A percentile compares a stretch with the other conserved stretches of the same genome.
These are phyloP conservation scores for Phytophthora multivora DNA, from an alignment of 352 stramenopile species.

Conservation along the genomic window DNA sequence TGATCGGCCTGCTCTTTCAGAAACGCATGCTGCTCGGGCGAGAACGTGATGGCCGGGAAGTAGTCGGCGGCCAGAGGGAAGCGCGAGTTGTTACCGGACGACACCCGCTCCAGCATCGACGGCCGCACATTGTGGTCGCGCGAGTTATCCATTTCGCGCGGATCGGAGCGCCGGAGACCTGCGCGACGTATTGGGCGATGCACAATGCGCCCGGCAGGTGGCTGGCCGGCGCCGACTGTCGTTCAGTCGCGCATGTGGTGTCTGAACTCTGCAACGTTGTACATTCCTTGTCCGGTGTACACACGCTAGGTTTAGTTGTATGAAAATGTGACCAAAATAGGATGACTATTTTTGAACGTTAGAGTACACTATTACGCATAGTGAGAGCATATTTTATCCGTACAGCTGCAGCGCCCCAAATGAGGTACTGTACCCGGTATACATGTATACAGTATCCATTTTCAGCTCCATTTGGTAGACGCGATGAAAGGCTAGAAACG, in stretches of 20 bases:
- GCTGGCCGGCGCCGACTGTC: conserved; percentile 15
- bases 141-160: conserved; percentile 39
- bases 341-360: background rate
- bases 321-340: background rate
- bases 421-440: too few relatives aligned
- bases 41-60: conserved; percentile 48
- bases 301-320: conserved; percentile 1
- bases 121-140: conserved; percentile 23
- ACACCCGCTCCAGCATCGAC: conserved; percentile 46
- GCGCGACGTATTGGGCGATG: conserved; percentile 10
- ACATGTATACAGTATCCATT: too few relatives aligned
- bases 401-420: too few relatives aligned
- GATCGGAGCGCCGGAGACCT: conserved; percentile 1
- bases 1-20: conserved; percentile 39
- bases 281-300: conserved; percentile 1
- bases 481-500: conserved; percentile 7
- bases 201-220: conserved; percentile 12
- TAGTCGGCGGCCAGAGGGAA: conserved; percentile 54
- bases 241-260: conserved; percentile 18
- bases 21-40: conserved; percentile 44
- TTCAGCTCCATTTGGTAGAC: background rate
- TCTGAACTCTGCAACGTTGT: conserved; percentile 21
- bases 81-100: conserved; percentile 19
- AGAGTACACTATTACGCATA: too few relatives aligned
- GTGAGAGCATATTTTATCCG: too few relatives aligned